These are phyloP conservation scores for Lentinula boryana DNA, from an alignment of 768 basidiomycete species.

Conservation along the genomic window DNA sequence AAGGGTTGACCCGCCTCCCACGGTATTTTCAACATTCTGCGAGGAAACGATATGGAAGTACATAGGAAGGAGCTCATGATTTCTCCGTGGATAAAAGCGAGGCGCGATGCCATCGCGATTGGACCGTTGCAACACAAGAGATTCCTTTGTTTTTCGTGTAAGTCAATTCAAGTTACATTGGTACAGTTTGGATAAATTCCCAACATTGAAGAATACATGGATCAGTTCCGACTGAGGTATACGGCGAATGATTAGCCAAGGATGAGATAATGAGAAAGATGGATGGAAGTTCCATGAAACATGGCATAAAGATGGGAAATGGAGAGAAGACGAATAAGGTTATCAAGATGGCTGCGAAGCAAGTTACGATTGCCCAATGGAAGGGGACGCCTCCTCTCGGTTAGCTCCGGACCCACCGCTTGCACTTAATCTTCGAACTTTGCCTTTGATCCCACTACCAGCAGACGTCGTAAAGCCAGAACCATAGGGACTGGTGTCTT, in stretches of 20 bases:
- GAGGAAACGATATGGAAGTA: not conserved
- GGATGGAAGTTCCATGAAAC: not conserved
- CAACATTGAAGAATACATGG: not conserved
- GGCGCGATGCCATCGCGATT: not conserved
- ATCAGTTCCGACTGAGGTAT: not conserved
- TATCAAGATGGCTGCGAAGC: not conserved
- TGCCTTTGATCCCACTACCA: conserved; percentile 33
- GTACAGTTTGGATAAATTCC: not conserved
- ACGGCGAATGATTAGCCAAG: not conserved
- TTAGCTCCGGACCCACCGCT: conserved; percentile 24
- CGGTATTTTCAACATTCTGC: not conserved
- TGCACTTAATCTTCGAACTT: conserved; percentile 42
- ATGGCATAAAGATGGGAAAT: not conserved
- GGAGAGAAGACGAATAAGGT: not conserved
- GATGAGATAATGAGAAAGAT: not conserved
- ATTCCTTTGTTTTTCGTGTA: not conserved
- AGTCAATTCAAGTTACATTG: not conserved
- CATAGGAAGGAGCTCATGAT: not conserved
- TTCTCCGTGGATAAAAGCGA: not conserved
- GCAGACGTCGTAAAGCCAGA: conserved; percentile 18
- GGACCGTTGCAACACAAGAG: not conserved
- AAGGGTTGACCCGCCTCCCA: not conserved
- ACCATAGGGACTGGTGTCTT: conserved; percentile 14
- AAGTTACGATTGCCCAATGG: not conserved
- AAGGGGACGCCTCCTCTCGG: conserved; percentile 16